Evolutionary conservation across 164 flowering plant species (phyloP), one percentile per base, ranked within the genome.

Genomic region (Cinnamomum chago): DNA sequence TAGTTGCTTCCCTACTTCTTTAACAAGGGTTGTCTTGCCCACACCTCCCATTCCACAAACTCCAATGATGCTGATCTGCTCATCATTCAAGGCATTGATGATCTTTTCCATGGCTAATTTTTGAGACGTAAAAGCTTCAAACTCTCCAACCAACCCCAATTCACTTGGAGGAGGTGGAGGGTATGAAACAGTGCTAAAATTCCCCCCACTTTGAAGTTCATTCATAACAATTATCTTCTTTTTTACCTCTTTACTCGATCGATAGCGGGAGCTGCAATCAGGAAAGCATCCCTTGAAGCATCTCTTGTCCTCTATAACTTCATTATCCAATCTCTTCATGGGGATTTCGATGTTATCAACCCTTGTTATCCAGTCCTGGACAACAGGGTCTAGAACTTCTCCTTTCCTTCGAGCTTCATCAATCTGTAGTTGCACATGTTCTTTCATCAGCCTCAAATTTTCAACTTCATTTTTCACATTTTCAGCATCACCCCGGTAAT

Each of bases 1-100:
- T 30, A 66, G 25, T 67, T 58, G 65, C 5, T 67, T 71, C 52
- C 66, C 75, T 0, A 71, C 25, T 71, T 72, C 35, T 47, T 72
- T 72, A 71, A 71, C 72, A 23, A 72, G 35, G 24, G 60, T 71
- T 5, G 79, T 76, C 66, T 69, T 28, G 15, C 72, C 74, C 18
- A 70, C 28, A 47, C 60, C 52, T n/a, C 33, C 73, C 72, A 35
- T 13, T 33, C 78, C 76, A 50, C 50, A 66, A 2, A 73, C 62
- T 7, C 76, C 76, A 27, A 73, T 51, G 33, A 73, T 73, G 22
- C 1, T 17, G 47, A 25, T 73, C n/a, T 51, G 20, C 40, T 51
- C 62, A 50, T 73, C 64, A 5, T 73, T 27, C 60, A 73, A 66
- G 20, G 69, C 60, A 1, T 12, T 3, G 5, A 73, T 65, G 7